Percentiles rank a stretch among this genome's conserved stretches.
These are phyloP conservation scores for Phanerochaete sordida DNA, from an alignment of 768 basidiomycete genomes.

Conservation along the genomic window DNA sequence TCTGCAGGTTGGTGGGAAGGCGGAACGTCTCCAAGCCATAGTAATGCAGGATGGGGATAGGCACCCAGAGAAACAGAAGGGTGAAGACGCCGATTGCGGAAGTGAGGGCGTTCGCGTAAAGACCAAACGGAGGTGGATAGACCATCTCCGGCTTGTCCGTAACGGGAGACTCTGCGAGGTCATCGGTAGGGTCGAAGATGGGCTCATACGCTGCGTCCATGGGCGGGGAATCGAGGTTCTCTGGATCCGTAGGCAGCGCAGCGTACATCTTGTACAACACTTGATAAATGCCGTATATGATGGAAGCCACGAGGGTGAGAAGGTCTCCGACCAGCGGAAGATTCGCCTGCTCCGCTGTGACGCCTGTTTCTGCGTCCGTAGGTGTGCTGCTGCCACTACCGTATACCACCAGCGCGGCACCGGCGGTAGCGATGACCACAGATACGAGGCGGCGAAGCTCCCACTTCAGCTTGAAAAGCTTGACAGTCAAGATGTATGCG, in stretches of 20 bases:
- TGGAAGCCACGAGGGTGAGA: slow-evolving; percentile 66
- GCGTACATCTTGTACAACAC: slow-evolving; percentile 82
- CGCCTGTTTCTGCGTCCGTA: slow-evolving; percentile 5
- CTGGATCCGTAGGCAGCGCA: slow-evolving; percentile 64
- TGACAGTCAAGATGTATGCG: slow-evolving; percentile 83
- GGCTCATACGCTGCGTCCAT: slow-evolving; percentile 35
- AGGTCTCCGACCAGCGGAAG: slow-evolving; percentile 60
- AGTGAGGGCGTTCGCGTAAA: slow-evolving; percentile 82
- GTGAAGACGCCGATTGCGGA: slow-evolving; percentile 79
- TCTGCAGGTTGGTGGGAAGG: slow-evolving; percentile 49
- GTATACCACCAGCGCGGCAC: slow-evolving; percentile 80
- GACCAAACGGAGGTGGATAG: slow-evolving; percentile 73
- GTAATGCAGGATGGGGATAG: slow-evolving; percentile 71
- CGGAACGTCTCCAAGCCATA: slow-evolving; percentile 61
- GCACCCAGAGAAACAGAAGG: slow-evolving; percentile 70
- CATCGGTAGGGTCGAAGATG: slow-evolving; percentile 16
- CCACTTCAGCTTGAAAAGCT: slow-evolving; percentile 61
- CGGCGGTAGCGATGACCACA: slow-evolving; percentile 76
- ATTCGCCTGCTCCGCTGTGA: slow-evolving; percentile 5
- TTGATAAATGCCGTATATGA: slow-evolving; percentile 76
- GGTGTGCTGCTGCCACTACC: slow-evolving; percentile 48
- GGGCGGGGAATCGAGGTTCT: slow-evolving; percentile 36
- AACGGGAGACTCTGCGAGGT: slow-evolving; percentile 13
- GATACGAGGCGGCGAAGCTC: slow-evolving; percentile 61
- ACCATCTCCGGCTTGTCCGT: slow-evolving; percentile 23